phyloP scores from a whole-genome alignment of 2,329 filamentous ascomycete genomes.

The Pyrenochaeta sp. region DNA sequence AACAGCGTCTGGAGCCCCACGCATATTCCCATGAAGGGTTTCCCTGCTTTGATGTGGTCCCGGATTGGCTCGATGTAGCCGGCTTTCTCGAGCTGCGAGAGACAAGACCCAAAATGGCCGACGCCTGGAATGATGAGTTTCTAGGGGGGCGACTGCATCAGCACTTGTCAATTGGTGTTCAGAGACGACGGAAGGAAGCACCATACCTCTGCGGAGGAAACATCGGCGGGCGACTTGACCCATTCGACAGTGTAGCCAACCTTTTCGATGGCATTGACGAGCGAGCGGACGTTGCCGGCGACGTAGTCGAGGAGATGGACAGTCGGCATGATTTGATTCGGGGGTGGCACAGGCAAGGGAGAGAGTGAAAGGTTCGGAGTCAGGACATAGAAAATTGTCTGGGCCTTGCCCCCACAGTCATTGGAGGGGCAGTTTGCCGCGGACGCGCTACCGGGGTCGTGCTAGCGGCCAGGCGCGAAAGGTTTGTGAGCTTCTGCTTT shows the following conservation, averaged over 20 bases:
- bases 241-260: slow-evolving; percentile 92
- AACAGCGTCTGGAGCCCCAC: slow-evolving; percentile 94
- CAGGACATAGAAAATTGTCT: slow-evolving; percentile 17
- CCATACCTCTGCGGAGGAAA: slow-evolving; percentile 81
- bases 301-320: slow-evolving; percentile 90
- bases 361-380: too few species aligned
- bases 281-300: slow-evolving; percentile 92
- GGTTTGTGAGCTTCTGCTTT: too few species aligned
- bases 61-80: slow-evolving; percentile 85
- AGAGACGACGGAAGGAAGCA: slow-evolving; percentile 4
- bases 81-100: slow-evolving; percentile 81
- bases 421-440: slow-evolving; percentile 5
- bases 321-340: slow-evolving; percentile 78
- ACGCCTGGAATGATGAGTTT: slow-evolving; percentile 96
- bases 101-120: slow-evolving; percentile 96
- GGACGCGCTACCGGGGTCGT: slow-evolving; percentile 5
- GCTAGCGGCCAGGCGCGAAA: slow-evolving; percentile 26
- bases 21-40: slow-evolving; percentile 98
- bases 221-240: slow-evolving; percentile 85
- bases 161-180: slow-evolving; percentile 41
- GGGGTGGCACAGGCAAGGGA: too few species aligned
- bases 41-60: slow-evolving; percentile 85
- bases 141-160: slow-evolving; percentile 58
- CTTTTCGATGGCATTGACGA: slow-evolving; percentile 98
- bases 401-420: slow-evolving; percentile 14